Conservation (phyloP, 495 filamentous ascomycete species). For the Darksidea phi region DNA sequence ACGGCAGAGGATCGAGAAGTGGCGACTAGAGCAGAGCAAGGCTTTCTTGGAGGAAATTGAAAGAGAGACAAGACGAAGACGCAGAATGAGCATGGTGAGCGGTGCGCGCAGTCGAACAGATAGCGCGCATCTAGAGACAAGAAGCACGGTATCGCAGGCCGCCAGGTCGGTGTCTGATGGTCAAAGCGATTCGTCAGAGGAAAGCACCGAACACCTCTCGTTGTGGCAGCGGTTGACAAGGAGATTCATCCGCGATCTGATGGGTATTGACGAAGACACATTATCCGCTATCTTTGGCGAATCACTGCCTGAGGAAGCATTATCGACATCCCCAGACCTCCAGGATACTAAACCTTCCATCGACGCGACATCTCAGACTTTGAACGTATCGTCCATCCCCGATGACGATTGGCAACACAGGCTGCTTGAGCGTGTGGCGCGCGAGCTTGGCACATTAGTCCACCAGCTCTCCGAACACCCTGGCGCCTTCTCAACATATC, state of each 20-base stretch:
- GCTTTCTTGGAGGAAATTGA: slow-evolving; percentile 85
- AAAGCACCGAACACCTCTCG: slow-evolving; percentile 53
- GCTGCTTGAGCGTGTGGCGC: slow-evolving; percentile 78
- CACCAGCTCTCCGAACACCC: slow-evolving; percentile 77
- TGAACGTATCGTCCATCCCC: slow-evolving; percentile 41
- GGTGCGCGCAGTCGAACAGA: slow-evolving; percentile 36
- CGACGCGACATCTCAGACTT: slow-evolving; percentile 32
- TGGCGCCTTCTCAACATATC: slow-evolving; percentile 78
- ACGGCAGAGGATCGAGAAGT: slow-evolving; percentile 79
- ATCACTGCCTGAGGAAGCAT: slow-evolving; percentile 62
- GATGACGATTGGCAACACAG: slow-evolving; percentile 64
- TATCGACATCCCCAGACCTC: slow-evolving; percentile 32
- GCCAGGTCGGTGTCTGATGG: slow-evolving; percentile 36
- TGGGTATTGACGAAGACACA: slow-evolving; percentile 84
- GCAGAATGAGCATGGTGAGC: slow-evolving; percentile 46
- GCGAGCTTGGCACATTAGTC: slow-evolving; percentile 79
- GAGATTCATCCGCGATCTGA: slow-evolving; percentile 80
- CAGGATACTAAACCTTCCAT: slow-evolving; percentile 39
- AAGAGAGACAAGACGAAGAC: slow-evolving; percentile 67
- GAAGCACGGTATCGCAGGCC: slow-evolving; percentile 22
- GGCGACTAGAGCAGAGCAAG: slow-evolving; percentile 87
- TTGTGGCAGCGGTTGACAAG: slow-evolving; percentile 81
- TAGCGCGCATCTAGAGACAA: slow-evolving; percentile 24
- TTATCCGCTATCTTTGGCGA: slow-evolving; percentile 88
- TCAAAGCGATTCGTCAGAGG: slow-evolving; percentile 38